These are phyloP conservation scores for Blastobotrys malaysiensis DNA, from an alignment of 1,139 yeast species.

Conservation along the genomic window DNA sequence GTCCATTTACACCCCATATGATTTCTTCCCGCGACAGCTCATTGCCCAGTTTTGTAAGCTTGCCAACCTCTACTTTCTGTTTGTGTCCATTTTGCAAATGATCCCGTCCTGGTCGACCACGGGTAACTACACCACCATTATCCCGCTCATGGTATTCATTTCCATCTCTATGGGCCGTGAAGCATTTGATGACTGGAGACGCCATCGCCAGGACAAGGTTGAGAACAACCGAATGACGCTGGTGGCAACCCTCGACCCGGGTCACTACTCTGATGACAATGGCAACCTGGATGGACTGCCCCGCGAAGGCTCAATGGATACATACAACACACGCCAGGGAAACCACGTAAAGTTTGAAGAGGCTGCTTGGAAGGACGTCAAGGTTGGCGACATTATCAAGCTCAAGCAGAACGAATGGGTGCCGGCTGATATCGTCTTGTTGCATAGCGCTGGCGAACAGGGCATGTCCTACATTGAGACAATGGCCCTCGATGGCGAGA, in stretches of 20 bases:
- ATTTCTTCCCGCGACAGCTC: conserved; percentile 83
- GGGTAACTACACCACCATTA: conserved; percentile 90
- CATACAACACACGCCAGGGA: conserved; percentile 28
- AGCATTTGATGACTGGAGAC: conserved; percentile 86
- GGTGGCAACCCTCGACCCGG: conserved; percentile 29
- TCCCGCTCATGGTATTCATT: conserved; percentile 81
- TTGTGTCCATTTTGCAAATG: conserved; percentile 89
- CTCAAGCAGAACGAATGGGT: conserved; percentile 81
- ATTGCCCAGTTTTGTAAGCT: conserved; percentile 87
- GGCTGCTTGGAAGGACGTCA: conserved; percentile 63
- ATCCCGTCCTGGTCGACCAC: conserved; percentile 98
- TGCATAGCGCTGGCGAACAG: conserved; percentile 60
- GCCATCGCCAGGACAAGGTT: conserved; percentile 78
- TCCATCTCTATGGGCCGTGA: conserved; percentile 89
- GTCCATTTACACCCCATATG: conserved; percentile 73
- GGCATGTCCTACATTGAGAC: conserved; percentile 86
- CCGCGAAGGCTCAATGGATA: conserved; percentile 20
- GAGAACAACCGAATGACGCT: conserved; percentile 65
- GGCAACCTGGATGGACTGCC: not conserved
- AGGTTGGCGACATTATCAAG: conserved; percentile 78
- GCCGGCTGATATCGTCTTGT: conserved; percentile 81
- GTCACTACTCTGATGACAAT: not conserved
- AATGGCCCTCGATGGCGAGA: conserved; percentile 97
- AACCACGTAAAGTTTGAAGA: conserved; percentile 11
- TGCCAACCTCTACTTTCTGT: conserved; percentile 80